Conservation (phyloP, 495 filamentous ascomycete species). For the Hypoxylon subgilvum region DNA sequence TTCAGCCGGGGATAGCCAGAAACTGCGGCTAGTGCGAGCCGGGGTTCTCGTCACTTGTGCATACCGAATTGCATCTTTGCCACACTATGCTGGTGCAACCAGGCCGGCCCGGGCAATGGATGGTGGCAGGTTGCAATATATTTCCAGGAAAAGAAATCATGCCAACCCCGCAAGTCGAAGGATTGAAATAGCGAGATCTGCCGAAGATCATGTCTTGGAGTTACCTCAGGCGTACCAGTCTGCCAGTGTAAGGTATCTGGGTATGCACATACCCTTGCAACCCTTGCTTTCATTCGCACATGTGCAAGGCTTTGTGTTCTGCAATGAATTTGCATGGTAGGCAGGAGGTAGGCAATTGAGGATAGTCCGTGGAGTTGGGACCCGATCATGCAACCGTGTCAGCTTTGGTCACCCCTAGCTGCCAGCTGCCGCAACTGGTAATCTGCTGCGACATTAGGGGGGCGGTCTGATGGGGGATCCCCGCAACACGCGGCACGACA, state of each 20-base stretch:
- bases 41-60: slow-evolving; percentile 1
- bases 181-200: slow-evolving; percentile 28
- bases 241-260: too few species aligned
- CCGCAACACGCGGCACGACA: too few species aligned
- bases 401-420: too few species aligned
- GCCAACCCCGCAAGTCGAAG: slow-evolving; percentile 31
- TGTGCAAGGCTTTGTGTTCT: too few species aligned
- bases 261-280: too few species aligned
- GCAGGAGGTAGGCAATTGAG: slow-evolving; percentile 5
- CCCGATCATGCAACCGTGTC: slow-evolving; percentile 15
- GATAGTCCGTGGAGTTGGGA: slow-evolving; percentile 16
- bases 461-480: too few species aligned
- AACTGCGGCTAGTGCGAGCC: slow-evolving; percentile 4
- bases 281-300: too few species aligned
- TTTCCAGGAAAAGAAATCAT: slow-evolving; percentile 9
- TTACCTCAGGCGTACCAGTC: too few species aligned
- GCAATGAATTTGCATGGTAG: too few species aligned
- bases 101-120: too few species aligned
- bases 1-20: neutral
- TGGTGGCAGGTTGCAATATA: neutral
- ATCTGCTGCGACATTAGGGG: neutral
- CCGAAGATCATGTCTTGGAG: slow-evolving; percentile 24
- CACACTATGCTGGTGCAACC: slow-evolving; percentile 6
- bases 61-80: neutral
- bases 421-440: slow-evolving; percentile 2